Percentiles rank a stretch among this genome's conserved stretches.
Evolutionary conservation across 1,284 basidiomycete species (phyloP).

Genomic region (Xanthoconium separans): DNA sequence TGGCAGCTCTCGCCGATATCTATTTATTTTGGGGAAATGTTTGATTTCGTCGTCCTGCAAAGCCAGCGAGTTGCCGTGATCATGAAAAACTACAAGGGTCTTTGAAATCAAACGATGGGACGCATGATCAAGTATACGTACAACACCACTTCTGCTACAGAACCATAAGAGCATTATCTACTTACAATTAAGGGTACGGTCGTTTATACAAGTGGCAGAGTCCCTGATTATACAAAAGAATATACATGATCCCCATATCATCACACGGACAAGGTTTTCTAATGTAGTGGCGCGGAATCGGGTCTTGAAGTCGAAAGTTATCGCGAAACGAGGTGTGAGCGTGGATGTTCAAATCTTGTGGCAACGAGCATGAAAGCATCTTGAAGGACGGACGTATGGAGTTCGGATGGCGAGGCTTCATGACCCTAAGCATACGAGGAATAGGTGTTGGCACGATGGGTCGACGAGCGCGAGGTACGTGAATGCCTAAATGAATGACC

Average conservation of each 20-base stretch:
- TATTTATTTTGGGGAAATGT: background rate
- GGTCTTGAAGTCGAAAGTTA: constrained; percentile 15
- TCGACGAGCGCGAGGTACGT: constrained; percentile 10
- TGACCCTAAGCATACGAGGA: constrained; percentile 21
- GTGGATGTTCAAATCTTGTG: constrained; percentile 3
- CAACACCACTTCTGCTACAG: background rate
- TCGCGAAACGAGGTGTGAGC: constrained; percentile 3
- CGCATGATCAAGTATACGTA: no score
- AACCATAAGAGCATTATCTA: constrained; percentile 19
- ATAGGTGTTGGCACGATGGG: constrained; percentile 18
- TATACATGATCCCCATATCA: constrained; percentile 33
- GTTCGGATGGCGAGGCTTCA: background rate
- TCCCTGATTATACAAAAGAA: constrained; percentile 32
- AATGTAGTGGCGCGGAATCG: constrained; percentile 11
- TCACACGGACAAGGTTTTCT: constrained; percentile 21
- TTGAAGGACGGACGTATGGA: constrained; percentile 5
- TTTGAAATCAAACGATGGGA: no score
- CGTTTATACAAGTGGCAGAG: constrained; percentile 26
- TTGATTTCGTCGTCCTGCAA: no score
- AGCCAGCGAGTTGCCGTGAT: background rate
- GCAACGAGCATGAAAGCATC: constrained; percentile 26
- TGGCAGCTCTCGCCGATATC: background rate
- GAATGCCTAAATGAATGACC: constrained; percentile 19
- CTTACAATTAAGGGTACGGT: constrained; percentile 23
- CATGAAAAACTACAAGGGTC: background rate